These are phyloP conservation scores for Ricinus communis DNA, from an alignment of 345 rosid species.

Conservation along the genomic window DNA sequence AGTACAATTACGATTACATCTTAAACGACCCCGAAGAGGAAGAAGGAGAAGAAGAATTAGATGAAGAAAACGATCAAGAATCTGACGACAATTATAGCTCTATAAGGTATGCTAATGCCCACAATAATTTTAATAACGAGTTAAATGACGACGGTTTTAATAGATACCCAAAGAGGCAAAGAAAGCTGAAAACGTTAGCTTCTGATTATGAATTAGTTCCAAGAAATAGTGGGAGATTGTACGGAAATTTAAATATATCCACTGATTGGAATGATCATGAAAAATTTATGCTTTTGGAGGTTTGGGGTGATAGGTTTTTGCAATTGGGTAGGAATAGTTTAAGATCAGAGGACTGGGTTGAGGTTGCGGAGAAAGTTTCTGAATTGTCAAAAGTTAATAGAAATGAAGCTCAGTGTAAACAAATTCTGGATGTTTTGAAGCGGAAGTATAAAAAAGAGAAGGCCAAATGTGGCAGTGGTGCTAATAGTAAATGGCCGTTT, in stretches of 20 bases:
- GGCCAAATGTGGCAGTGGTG: constrained; percentile 28
- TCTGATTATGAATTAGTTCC: constrained; percentile 33
- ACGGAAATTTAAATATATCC: background rate
- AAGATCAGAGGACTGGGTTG: constrained; percentile 55
- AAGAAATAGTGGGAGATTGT: constrained; percentile 4
- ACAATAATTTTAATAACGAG: constrained; percentile 8
- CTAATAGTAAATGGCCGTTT: constrained; percentile 45
- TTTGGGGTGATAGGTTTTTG: constrained; percentile 60
- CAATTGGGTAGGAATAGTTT: constrained; percentile 51
- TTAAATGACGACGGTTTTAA: constrained; percentile 24
- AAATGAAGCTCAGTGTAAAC: constrained; percentile 47
- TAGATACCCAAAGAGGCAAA: constrained; percentile 41
- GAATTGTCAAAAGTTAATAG: constrained; percentile 27
- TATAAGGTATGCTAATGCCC: constrained; percentile 15
- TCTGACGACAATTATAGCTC: constrained; percentile 8
- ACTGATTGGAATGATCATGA: constrained; percentile 42
- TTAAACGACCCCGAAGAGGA: constrained; percentile 25
- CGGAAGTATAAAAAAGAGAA: constrained; percentile 48
- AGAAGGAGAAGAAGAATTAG: constrained; percentile 23
- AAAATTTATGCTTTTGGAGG: constrained; percentile 46
- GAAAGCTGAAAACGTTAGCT: constrained; percentile 27
- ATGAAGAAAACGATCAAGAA: constrained; percentile 15
- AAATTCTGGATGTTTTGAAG: constrained; percentile 46
- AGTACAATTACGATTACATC: constrained; percentile 23
- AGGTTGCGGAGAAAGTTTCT: constrained; percentile 52